Conservation (phyloP, 441 rosid genomes). For the Macaranga tanarius region DNA sequence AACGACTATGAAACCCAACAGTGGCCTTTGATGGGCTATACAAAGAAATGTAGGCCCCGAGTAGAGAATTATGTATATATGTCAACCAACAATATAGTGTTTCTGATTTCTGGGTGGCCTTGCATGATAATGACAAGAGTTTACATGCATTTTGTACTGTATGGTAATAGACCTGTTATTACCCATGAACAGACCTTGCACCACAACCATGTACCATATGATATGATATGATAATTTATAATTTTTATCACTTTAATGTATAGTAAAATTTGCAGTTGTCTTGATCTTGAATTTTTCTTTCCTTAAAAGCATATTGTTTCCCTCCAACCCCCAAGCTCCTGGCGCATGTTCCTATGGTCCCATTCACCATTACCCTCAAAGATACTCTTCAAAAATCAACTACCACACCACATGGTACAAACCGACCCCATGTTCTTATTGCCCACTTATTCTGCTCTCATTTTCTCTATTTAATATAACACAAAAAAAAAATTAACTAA, state of each 20-base stretch:
- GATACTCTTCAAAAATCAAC: slow-evolving; percentile 43
- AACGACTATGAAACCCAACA: slow-evolving; percentile 1
- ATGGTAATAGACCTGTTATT: too few relatives aligned
- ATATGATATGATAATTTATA: too few relatives aligned
- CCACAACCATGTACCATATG: too few relatives aligned
- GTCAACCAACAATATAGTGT: too few relatives aligned
- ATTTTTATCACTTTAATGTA: not conserved
- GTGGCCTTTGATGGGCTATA: not conserved
- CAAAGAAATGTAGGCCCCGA: slow-evolving; percentile 2
- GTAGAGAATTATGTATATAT: too few relatives aligned
- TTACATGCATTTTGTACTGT: too few relatives aligned
- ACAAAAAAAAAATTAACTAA: not conserved
- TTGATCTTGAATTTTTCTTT: slow-evolving; percentile 19
- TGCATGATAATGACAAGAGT: too few relatives aligned
- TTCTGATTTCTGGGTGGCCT: too few relatives aligned
- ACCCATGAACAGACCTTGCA: too few relatives aligned
- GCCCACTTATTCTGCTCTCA: slow-evolving; percentile 1
- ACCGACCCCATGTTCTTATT: slow-evolving; percentile 35
- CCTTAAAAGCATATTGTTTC: slow-evolving; percentile 31
- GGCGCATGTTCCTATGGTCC: slow-evolving; percentile 42
- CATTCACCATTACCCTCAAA: slow-evolving; percentile 31
- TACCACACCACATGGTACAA: slow-evolving; percentile 47
- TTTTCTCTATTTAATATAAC: not conserved
- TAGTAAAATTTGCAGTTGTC: not conserved
- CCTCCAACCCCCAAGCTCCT: slow-evolving; percentile 33